Percentiles rank a stretch among this genome's conserved stretches.
These are phyloP conservation scores for Pisolithus sp. DNA, from an alignment of 768 basidiomycete species.

Conservation along the genomic window DNA sequence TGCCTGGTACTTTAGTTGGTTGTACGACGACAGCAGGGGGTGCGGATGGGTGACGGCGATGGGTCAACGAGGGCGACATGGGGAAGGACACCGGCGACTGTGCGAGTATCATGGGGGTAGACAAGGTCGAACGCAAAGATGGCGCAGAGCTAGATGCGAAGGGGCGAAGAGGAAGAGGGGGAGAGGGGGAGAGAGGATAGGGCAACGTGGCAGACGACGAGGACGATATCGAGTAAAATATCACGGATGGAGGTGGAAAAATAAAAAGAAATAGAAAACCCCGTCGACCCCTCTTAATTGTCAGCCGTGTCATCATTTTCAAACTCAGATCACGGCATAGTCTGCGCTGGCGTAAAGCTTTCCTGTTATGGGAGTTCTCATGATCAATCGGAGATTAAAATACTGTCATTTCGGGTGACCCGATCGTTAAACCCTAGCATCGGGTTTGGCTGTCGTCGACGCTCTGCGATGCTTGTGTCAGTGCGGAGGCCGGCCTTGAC, in stretches of 20 bases:
- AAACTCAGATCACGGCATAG: slow-evolving; percentile 27
- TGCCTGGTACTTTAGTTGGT: slow-evolving; percentile 67
- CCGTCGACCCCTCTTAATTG: slow-evolving; percentile 11
- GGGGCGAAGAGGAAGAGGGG: background rate
- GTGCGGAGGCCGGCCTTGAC: background rate
- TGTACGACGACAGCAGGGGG: slow-evolving; percentile 62
- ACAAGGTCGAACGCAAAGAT: too few relatives aligned
- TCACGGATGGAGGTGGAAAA: slow-evolving; percentile 4
- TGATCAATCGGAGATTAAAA: slow-evolving; percentile 22
- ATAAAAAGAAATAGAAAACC: background rate
- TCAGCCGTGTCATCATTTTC: slow-evolving; percentile 26
- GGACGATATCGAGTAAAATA: slow-evolving; percentile 17
- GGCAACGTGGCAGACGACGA: slow-evolving; percentile 23
- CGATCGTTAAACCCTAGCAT: background rate
- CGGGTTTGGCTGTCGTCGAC: background rate
- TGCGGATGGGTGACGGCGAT: slow-evolving; percentile 65
- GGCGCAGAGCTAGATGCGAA: background rate
- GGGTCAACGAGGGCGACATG: slow-evolving; percentile 31
- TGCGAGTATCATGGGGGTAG: slow-evolving; percentile 35
- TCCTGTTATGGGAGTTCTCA: slow-evolving; percentile 9
- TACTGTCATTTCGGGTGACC: too few relatives aligned
- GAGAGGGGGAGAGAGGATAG: slow-evolving; percentile 10
- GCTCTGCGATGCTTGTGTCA: background rate
- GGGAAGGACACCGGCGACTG: slow-evolving; percentile 31
- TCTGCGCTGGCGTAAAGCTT: slow-evolving; percentile 15